These are phyloP conservation scores for Triadica sebifera DNA, from an alignment of 345 rosid species.

Conservation along the genomic window DNA sequence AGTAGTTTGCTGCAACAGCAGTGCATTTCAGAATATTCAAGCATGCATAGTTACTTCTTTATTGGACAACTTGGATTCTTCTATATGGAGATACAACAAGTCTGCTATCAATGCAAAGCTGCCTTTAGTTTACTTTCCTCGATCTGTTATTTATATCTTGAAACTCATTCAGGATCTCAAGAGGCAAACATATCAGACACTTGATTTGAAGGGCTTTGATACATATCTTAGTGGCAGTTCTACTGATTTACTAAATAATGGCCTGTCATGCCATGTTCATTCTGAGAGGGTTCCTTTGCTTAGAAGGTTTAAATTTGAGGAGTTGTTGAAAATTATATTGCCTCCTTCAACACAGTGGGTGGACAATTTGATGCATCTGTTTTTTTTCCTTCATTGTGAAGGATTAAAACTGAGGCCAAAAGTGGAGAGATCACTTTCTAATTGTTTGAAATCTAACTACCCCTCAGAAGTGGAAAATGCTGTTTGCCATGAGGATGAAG, in stretches of 20 bases:
- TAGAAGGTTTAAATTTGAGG: slow-evolving; percentile 55
- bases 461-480: slow-evolving; percentile 69
- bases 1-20: slow-evolving; percentile 58
- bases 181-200: slow-evolving; percentile 46
- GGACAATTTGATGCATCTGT: slow-evolving; percentile 69
- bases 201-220: slow-evolving; percentile 51
- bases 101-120: slow-evolving; percentile 48
- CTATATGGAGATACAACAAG: slow-evolving; percentile 66
- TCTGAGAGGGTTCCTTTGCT: slow-evolving; percentile 63
- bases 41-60: slow-evolving; percentile 70
- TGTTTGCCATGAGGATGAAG: slow-evolving; percentile 89
- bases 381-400: slow-evolving; percentile 66
- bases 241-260: slow-evolving; percentile 34
- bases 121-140: slow-evolving; percentile 81
- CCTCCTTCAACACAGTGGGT: slow-evolving; percentile 75
- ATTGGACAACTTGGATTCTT: slow-evolving; percentile 62
- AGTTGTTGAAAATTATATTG: slow-evolving; percentile 60
- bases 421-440: slow-evolving; percentile 63
- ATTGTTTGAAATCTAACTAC: slow-evolving; percentile 52
- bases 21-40: slow-evolving; percentile 59
- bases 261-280: slow-evolving; percentile 48
- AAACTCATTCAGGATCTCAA: slow-evolving; percentile 76
- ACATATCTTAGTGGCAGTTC: slow-evolving; percentile 32
- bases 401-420: slow-evolving; percentile 70
- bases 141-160: slow-evolving; percentile 51